These are phyloP conservation scores for Reticulascus tulasneorum DNA, from an alignment of 2,329 filamentous ascomycete genomes.

Conservation along the genomic window DNA sequence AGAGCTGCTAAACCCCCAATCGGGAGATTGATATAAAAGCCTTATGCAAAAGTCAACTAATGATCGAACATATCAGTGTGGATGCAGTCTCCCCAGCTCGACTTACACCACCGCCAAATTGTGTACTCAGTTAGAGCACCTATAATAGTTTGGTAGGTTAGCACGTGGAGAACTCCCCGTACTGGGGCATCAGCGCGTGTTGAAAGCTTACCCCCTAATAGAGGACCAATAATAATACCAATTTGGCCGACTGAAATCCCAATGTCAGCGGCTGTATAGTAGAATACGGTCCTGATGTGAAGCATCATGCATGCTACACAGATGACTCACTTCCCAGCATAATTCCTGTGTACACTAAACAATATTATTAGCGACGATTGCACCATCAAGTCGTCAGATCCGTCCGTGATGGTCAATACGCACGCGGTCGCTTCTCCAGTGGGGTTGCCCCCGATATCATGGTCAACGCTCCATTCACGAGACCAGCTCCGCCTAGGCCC, in stretches of 20 bases:
- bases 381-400: too few relatives aligned
- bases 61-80: neutral
- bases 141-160: too few relatives aligned
- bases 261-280: too few relatives aligned
- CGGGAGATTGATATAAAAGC: slow-evolving; percentile 46
- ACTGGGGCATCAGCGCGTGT: too few relatives aligned
- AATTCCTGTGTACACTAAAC: too few relatives aligned
- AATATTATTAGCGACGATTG: too few relatives aligned
- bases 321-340: too few relatives aligned
- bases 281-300: too few relatives aligned
- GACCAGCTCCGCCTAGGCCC: neutral
- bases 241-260: slow-evolving; percentile 29
- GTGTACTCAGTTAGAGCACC: slow-evolving; percentile 32
- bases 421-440: slow-evolving; percentile 19
- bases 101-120: slow-evolving; percentile 41
- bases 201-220: too few relatives aligned
- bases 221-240: slow-evolving; percentile 34
- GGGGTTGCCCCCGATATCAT: slow-evolving; percentile 17
- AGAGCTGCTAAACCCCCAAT: slow-evolving; percentile 31
- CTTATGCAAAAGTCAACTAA: slow-evolving; percentile 14
- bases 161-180: too few relatives aligned
- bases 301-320: too few relatives aligned
- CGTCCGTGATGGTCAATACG: too few relatives aligned
- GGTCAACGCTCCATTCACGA: slow-evolving; percentile 24
- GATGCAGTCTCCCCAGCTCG: neutral